These are phyloP conservation scores for Annulohypoxylon moriforme DNA, from an alignment of 495 filamentous ascomycete genomes.

Conservation along the genomic window DNA sequence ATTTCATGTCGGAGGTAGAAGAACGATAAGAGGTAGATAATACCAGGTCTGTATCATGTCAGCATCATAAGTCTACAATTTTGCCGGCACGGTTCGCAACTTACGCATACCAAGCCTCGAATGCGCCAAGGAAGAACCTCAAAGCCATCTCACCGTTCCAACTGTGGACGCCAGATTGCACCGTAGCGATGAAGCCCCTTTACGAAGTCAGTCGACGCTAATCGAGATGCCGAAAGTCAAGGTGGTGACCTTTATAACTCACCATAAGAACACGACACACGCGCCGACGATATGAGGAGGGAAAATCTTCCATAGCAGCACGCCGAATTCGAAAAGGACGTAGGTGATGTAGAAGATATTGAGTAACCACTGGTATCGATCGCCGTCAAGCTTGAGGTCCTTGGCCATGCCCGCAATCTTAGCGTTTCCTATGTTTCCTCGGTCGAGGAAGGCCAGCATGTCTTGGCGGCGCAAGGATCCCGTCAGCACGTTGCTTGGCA, in stretches of 20 bases:
- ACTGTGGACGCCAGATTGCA: constrained; percentile 66
- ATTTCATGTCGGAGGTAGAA: constrained; percentile 83
- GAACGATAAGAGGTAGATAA: constrained; percentile 78
- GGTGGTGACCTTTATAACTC: constrained; percentile 5
- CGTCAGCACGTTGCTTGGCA: constrained; percentile 28
- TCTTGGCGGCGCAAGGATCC: constrained; percentile 31
- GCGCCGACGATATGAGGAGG: constrained; percentile 56
- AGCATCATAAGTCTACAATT: background rate
- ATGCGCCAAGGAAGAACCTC: constrained; percentile 71
- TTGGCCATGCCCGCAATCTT: constrained; percentile 52
- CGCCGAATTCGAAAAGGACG: constrained; percentile 70
- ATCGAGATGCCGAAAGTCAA: background rate
- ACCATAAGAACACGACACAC: constrained; percentile 49
- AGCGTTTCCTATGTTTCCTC: constrained; percentile 60
- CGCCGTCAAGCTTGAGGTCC: constrained; percentile 47
- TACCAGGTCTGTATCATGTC: constrained; percentile 59
- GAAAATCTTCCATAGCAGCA: constrained; percentile 74
- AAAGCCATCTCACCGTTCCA: constrained; percentile 72
- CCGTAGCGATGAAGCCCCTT: constrained; percentile 65
- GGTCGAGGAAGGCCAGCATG: constrained; percentile 52
- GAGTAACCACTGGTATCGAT: constrained; percentile 67
- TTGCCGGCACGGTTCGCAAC: background rate
- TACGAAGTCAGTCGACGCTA: constrained; percentile 11
- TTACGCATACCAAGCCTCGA: constrained; percentile 70
- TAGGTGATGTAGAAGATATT: constrained; percentile 77